Conservation (phyloP, 2,329 filamentous ascomycete genomes). For the Fusarium euwallaceae region DNA sequence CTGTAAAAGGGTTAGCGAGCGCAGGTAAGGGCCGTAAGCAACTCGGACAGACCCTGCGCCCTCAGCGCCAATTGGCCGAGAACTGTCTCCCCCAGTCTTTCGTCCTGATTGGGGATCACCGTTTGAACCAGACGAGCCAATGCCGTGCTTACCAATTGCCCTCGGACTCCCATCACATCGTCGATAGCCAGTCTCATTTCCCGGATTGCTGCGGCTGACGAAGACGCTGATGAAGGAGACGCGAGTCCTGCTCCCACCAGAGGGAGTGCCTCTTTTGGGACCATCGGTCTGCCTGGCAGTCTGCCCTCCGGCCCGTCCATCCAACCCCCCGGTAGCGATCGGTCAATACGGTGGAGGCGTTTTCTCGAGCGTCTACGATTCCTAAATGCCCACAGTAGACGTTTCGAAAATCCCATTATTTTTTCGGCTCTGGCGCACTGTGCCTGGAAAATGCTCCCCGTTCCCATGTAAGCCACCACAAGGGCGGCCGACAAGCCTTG, state of each 20-base stretch:
- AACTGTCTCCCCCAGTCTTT: conserved; percentile 18
- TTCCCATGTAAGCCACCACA: conserved; percentile 27
- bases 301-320: conserved; percentile 36
- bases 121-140: conserved; percentile 23
- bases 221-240: conserved; percentile 35
- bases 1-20: conserved; percentile 17
- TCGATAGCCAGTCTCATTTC: conserved; percentile 35
- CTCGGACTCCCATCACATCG: conserved; percentile 3
- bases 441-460: conserved; percentile 27
- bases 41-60: conserved; percentile 27
- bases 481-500: conserved; percentile 16
- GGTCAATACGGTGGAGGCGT: conserved; percentile 23
- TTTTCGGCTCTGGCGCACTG: conserved; percentile 32
- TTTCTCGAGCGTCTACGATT: conserved; percentile 21
- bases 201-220: conserved; percentile 33
- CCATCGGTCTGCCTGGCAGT: conserved; percentile 36
- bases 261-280: conserved; percentile 3
- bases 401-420: neutral
- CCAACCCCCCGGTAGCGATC: conserved; percentile 26
- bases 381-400: conserved; percentile 24
- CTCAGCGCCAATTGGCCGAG: conserved; percentile 34
- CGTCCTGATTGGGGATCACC: conserved; percentile 29
- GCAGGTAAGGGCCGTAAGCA: conserved; percentile 32
- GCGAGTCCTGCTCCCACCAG: conserved; percentile 21
- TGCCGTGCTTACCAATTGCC: conserved; percentile 38